phyloP scores from a whole-genome alignment of 108 stramenopile genomes.

The Cyclotella baltica region DNA sequence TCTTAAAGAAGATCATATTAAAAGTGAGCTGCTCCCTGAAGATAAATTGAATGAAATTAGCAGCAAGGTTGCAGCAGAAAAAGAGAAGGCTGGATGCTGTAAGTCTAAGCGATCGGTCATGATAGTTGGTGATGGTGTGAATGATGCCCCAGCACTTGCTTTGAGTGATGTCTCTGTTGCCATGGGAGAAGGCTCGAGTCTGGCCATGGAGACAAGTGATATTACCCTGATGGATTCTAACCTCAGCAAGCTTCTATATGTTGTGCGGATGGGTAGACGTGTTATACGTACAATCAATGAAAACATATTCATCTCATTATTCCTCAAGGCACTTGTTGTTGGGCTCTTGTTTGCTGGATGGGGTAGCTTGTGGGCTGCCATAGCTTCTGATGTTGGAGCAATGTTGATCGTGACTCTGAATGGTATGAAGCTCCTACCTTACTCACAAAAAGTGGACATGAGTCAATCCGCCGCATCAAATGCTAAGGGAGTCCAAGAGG shows the following conservation, averaged over 20 bases:
- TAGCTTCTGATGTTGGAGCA: conserved; percentile 78
- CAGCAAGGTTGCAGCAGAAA: conserved; percentile 27
- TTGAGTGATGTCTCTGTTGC: conserved; percentile 95
- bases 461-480: not conserved
- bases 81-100: conserved; percentile 26
- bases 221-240: conserved; percentile 81
- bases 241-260: conserved; percentile 68
- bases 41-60: conserved; percentile 66
- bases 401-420: conserved; percentile 86
- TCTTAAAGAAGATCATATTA: conserved; percentile 51
- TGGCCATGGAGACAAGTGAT: conserved; percentile 93
- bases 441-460: conserved; percentile 23
- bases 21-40: conserved; percentile 72
- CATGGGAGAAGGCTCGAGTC: conserved; percentile 95
- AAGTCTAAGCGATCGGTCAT: conserved; percentile 44
- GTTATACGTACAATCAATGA: conserved; percentile 75
- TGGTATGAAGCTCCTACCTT: conserved; percentile 79
- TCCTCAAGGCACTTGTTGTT: conserved; percentile 68
- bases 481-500: not conserved
- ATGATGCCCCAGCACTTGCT: conserved; percentile 96
- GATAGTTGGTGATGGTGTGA: conserved; percentile 98
- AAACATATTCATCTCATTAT: conserved; percentile 73
- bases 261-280: conserved; percentile 63
- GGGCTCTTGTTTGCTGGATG: conserved; percentile 70
- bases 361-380: conserved; percentile 72